phyloP scores from a whole-genome alignment of 2,329 filamentous ascomycete genomes.

The Ophiostoma montium region DNA sequence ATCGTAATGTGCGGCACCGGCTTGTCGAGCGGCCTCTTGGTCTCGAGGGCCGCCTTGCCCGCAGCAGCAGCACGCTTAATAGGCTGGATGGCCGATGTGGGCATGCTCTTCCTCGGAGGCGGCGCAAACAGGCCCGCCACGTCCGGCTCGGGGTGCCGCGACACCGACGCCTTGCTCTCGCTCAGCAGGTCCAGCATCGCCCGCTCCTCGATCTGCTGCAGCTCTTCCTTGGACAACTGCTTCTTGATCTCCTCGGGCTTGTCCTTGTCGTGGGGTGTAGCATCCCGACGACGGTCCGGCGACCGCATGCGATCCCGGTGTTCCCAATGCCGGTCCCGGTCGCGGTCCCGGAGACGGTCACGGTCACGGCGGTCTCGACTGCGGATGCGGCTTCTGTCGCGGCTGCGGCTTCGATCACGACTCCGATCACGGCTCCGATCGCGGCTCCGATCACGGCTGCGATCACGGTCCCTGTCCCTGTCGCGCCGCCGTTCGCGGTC shows the following conservation, averaged over 20 bases:
- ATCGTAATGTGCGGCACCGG: not conserved
- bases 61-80: constrained; percentile 29
- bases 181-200: constrained; percentile 43
- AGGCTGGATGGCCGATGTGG: constrained; percentile 45
- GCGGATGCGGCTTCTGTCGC: not conserved
- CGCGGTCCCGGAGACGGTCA: constrained; percentile 22
- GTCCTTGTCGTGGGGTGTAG: constrained; percentile 39
- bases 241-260: constrained; percentile 38
- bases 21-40: constrained; percentile 18
- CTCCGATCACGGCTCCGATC: not conserved
- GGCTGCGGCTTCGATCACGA: not conserved
- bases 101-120: constrained; percentile 36
- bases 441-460: constrained; percentile 18
- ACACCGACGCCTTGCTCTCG: constrained; percentile 36
- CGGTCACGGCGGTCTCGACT: constrained; percentile 10
- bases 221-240: constrained; percentile 42
- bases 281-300: constrained; percentile 35
- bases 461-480: constrained; percentile 21
- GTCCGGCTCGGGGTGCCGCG: constrained; percentile 39
- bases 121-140: constrained; percentile 41
- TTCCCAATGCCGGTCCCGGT: constrained; percentile 32
- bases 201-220: constrained; percentile 42
- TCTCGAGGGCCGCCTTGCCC: constrained; percentile 27
- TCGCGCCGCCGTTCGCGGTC: constrained; percentile 20
- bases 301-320: constrained; percentile 34